Percentiles rank a stretch among this genome's conserved stretches.
Evolutionary conservation across 257 asterid genomes (phyloP).

Genomic region (Hygrophila difformis): DNA sequence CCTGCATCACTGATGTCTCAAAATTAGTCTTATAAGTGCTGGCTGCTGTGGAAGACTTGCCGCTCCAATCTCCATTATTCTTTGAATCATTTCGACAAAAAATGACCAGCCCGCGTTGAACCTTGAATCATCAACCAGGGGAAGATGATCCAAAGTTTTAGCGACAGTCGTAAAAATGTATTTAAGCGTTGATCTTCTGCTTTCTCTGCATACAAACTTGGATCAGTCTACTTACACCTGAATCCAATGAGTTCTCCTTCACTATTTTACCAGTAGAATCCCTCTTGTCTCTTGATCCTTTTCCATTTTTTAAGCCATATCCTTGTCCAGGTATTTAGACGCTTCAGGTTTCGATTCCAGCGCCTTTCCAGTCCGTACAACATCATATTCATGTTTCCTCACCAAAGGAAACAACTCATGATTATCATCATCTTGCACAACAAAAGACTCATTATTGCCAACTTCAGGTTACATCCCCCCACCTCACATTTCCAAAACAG

Average conservation of each 20-base stretch:
- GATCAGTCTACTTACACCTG: constrained; percentile 16
- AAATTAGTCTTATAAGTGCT: constrained; percentile 34
- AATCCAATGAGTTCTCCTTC: constrained; percentile 28
- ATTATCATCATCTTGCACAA: constrained; percentile 7
- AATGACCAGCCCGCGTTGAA: constrained; percentile 17
- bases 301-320: constrained; percentile 71
- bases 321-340: constrained; percentile 28
- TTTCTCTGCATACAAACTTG: constrained; percentile 29
- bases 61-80: constrained; percentile 53
- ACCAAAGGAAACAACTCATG: constrained; percentile 13
- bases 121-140: constrained; percentile 25
- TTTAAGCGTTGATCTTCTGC: constrained; percentile 30
- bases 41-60: constrained; percentile 68
- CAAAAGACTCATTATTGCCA: constrained; percentile 25
- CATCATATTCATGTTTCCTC: constrained; percentile 20
- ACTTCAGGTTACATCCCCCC: constrained; percentile 16
- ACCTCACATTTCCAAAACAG: constrained; percentile 16
- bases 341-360: constrained; percentile 8
- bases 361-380: constrained; percentile 4
- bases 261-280: constrained; percentile 25
- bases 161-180: constrained; percentile 46
- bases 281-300: constrained; percentile 57
- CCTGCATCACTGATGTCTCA: constrained; percentile 25
- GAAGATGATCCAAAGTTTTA: constrained; percentile 27
- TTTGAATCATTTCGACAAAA: constrained; percentile 45